Evolutionary conservation across 192 early-diverging fungal genomes (phyloP).

Genomic region (Podila clonocystis): DNA sequence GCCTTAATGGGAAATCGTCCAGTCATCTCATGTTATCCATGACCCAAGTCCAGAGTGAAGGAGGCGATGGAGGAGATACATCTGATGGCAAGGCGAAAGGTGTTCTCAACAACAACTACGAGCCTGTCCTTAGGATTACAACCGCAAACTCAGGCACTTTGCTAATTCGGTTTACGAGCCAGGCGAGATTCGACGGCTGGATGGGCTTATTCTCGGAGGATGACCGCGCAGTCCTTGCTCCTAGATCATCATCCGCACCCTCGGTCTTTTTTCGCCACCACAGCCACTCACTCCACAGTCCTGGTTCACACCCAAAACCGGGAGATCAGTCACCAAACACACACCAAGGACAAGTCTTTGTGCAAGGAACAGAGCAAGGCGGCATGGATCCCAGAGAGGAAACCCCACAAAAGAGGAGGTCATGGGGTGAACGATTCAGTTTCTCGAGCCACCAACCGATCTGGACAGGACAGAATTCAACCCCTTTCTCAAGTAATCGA

Average conservation of each 20-base stretch:
- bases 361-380: neutral
- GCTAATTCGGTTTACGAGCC: slow-evolving; percentile 19
- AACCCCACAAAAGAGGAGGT: neutral
- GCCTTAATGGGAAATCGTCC: slow-evolving; percentile 7
- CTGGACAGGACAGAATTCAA: neutral
- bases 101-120: neutral
- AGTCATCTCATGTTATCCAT: slow-evolving; percentile 41
- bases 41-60: slow-evolving; percentile 9
- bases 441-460: neutral
- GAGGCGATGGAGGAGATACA: neutral
- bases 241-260: neutral
- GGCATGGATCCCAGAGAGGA: neutral
- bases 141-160: slow-evolving; percentile 8
- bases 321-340: neutral
- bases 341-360: neutral
- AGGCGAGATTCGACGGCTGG: slow-evolving; percentile 19
- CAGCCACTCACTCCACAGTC: neutral
- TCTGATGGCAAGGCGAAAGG: neutral
- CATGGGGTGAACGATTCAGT: neutral
- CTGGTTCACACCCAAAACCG: neutral
- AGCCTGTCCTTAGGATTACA: slow-evolving; percentile 8
- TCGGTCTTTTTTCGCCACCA: neutral
- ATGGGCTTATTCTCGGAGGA: slow-evolving; percentile 26
- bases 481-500: neutral
- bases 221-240: slow-evolving; percentile 6